Evolutionary conservation across 768 basidiomycete species (phyloP).

Genomic region (Serendipita sp.): DNA sequence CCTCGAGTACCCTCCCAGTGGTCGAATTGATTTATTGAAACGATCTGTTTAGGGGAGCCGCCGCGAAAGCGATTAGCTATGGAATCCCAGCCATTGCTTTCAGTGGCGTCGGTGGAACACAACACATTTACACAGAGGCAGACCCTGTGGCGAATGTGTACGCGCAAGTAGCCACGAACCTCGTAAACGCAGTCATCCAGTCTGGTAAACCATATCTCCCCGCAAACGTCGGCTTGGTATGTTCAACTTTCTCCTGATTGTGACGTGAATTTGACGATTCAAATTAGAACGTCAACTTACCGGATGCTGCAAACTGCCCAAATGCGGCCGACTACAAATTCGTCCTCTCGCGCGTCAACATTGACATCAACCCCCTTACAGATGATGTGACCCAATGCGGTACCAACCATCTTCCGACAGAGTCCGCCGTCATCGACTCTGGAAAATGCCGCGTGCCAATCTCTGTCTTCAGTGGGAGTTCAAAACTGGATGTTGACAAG

Average conservation of each 20-base stretch:
- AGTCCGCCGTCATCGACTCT: constrained; percentile 23
- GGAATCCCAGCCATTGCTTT: constrained; percentile 37
- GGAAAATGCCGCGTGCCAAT: constrained; percentile 31
- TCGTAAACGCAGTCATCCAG: constrained; percentile 22
- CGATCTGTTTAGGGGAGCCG: constrained; percentile 26
- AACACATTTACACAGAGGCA: not conserved
- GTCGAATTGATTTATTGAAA: not conserved
- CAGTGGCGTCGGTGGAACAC: constrained; percentile 23
- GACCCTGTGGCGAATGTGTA: constrained; percentile 23
- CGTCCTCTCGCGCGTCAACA: constrained; percentile 14
- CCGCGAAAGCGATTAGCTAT: constrained; percentile 30
- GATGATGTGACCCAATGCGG: constrained; percentile 34
- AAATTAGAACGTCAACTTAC: constrained; percentile 32
- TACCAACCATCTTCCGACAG: constrained; percentile 26
- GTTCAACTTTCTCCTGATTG: not conserved
- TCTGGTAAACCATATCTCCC: constrained; percentile 26
- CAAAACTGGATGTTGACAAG: constrained; percentile 29
- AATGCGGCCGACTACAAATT: constrained; percentile 25
- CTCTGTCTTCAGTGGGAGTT: constrained; percentile 28
- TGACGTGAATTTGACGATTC: not conserved
- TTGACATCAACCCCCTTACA: constrained; percentile 18
- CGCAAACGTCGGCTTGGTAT: constrained; percentile 20
- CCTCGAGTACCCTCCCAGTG: not conserved
- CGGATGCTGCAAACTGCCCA: constrained; percentile 21
- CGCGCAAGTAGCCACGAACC: constrained; percentile 26